Evolutionary conservation across 2,329 filamentous ascomycete genomes (phyloP), one percentile per base, ranked within the genome.

Genomic region (Colletotrichum sp.): DNA sequence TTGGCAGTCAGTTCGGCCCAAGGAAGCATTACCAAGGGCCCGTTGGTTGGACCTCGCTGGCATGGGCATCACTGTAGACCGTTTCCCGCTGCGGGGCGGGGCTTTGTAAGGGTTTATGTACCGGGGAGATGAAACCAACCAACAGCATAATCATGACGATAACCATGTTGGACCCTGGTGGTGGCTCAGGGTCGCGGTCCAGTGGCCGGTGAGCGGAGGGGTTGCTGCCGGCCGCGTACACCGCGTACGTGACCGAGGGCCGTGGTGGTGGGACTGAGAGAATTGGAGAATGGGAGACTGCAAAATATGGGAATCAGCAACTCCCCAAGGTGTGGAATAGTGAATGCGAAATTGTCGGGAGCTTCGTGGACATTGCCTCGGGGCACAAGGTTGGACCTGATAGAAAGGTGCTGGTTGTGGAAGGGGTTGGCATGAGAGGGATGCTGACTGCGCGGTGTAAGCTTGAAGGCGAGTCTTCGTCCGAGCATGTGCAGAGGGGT

Each of bases 171-270:
- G 32, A 28, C 24, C 5, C 24, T 38, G n/a, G 8, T 63, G 62
- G 36, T 28, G 66, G 55, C 16, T 43, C 55, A 38, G 32, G 67
- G 56, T 30, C 55, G 61, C 30, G 59, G 69, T 32, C 38, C 18
- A 72, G 38, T 48, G 52, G 58, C n/a, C 34, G 62, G 6, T 21
- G n/a, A 10, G 24, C 32, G 18, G 21, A 32, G 48, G 55, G 69
- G 63, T 59, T 73, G 73, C 69, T 68, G 32, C 64, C 63, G 73
- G 73, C 73, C 69, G 73, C 73, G 69, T 68, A 73, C 34, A 32
- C 56, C 34, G 58, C 26, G 18, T 34, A 75, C 56, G 56, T 56
- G 12, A 52, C 30, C 69, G 10, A 24, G 21, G 28, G 30, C 56
- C n/a, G n/a, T 14, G n/a, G 28, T 24, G 32, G 62, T 65, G 64